Base-by-base conservation (phyloP, 768 basidiomycete species). In the Amanita molliuscula region DNA sequence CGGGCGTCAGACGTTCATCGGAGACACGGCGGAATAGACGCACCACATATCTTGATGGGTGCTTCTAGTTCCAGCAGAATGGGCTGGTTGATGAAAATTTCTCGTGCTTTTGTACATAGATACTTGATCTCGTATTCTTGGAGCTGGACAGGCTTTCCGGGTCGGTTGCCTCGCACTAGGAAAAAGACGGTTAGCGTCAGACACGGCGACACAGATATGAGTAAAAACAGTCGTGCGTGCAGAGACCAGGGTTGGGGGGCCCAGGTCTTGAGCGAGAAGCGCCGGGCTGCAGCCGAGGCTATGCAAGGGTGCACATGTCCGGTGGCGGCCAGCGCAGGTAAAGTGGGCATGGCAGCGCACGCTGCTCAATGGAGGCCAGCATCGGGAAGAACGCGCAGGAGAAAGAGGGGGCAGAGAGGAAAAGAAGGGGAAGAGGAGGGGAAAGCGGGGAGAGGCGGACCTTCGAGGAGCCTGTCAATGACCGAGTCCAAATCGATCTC, bases 81-180 rank as follows among this genome's bases (percentile, higher is more conserved):
- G 54, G 95, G 95, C 66, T 99, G 95, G 70, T 89, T 90, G 72
- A 99, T 97, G 74, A 99, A 97, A 64, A 99, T 97, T 71, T 99
- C 96, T 58, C 95, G 78, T 46, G 94, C 94, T 76, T 91, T 96
- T 64, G 93, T 96, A 75, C 95, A 99, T 56, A 99, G 79, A 67
- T 94, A 92, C 69, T 93, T 95, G 80, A 99, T 98, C 75, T 99
- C 95, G 74, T 94, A 96, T 69, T 99, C 95, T 65, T 92, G 88
- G 57, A 99, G 77, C 65, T 94, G 92, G 43, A 99, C 95, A 38
- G 94, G 92, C 71, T 97, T 98, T 58, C 95, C 95, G 41, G 95
- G 95, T 69, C 96, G 79, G 76, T 98, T 96, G 53, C 95, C 95
- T 65, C 95, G 88, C 58, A 99, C 95, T 96, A 45, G 52, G 55